These are phyloP conservation scores for Botrytis medusae DNA, from an alignment of 2,329 filamentous ascomycete genomes.

Conservation along the genomic window DNA sequence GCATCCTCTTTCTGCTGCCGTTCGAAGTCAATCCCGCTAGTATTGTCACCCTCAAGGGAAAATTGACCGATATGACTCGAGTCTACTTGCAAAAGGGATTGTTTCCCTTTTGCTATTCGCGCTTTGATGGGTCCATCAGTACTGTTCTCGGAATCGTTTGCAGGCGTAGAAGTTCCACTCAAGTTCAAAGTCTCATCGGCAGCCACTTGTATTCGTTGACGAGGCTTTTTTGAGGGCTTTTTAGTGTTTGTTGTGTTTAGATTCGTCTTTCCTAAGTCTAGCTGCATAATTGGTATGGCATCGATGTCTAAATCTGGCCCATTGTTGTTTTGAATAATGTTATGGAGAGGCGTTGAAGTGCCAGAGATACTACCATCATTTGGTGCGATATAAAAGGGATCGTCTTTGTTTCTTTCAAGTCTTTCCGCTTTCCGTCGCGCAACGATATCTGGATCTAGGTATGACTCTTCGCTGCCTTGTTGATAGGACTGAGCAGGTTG, in stretches of 20 bases:
- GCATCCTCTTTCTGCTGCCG: constrained; percentile 73
- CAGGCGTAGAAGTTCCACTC: constrained; percentile 50
- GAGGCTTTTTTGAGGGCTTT: constrained; percentile 45
- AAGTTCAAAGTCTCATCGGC: constrained; percentile 70
- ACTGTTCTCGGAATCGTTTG: constrained; percentile 55
- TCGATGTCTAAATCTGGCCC: constrained; percentile 85
- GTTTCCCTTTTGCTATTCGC: constrained; percentile 53
- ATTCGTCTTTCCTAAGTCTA: constrained; percentile 65
- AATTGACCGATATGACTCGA: constrained; percentile 77
- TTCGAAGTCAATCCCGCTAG: constrained; percentile 56
- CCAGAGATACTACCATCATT: constrained; percentile 54
- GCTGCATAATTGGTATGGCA: constrained; percentile 91
- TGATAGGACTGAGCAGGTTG: constrained; percentile 56
- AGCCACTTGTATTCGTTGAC: constrained; percentile 65
- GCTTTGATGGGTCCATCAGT: constrained; percentile 50
- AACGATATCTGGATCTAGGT: constrained; percentile 70
- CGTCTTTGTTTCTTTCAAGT: constrained; percentile 79
- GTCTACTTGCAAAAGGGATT: constrained; percentile 76
- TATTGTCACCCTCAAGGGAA: constrained; percentile 59
- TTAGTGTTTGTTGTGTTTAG: constrained; percentile 35
- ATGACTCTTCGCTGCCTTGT: constrained; percentile 61
- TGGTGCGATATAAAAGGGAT: constrained; percentile 86
- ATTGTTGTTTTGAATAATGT: constrained; percentile 70
- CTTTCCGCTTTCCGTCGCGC: constrained; percentile 75
- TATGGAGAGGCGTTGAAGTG: constrained; percentile 75